phyloP scores from a whole-genome alignment of 306 rosid genomes.

The Dalbergia oliveri region DNA sequence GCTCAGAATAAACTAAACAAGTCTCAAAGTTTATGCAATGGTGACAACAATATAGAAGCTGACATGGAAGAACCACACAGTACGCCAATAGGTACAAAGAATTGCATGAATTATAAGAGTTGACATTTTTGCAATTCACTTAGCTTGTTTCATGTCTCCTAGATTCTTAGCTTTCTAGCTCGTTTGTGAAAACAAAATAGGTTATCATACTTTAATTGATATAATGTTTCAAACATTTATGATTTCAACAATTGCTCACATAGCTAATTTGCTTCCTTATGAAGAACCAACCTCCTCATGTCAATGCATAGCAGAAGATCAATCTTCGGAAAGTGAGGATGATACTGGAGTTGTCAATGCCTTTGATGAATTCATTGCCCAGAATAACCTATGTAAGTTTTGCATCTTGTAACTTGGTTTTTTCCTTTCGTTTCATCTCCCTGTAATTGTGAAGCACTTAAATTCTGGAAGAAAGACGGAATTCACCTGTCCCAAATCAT shows the following conservation, averaged over 20 bases:
- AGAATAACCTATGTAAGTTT: conserved; percentile 57
- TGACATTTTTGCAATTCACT: not conserved
- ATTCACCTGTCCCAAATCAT: not conserved
- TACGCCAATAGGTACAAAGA: conserved; percentile 54
- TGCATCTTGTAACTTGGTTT: not conserved
- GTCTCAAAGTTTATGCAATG: conserved; percentile 41
- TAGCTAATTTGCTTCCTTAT: conserved; percentile 43
- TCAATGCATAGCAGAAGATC: conserved; percentile 51
- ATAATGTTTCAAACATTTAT: conserved; percentile 27
- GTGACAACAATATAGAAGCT: conserved; percentile 44
- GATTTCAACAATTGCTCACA: conserved; percentile 34
- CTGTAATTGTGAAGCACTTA: conserved; percentile 3
- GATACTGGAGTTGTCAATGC: conserved; percentile 53
- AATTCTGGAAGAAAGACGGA: not conserved
- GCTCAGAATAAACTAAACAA: conserved; percentile 53
- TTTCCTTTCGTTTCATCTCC: conserved; percentile 1
- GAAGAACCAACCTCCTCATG: conserved; percentile 43
- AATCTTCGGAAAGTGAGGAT: conserved; percentile 52
- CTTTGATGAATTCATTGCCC: conserved; percentile 54
- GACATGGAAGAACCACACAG: conserved; percentile 47
- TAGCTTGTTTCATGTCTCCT: conserved; percentile 9
- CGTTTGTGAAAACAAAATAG: conserved; percentile 9
- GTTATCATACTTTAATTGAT: not conserved
- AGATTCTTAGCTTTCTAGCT: conserved; percentile 12
- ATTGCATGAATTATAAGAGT: conserved; percentile 28